phyloP scores from a whole-genome alignment of 768 basidiomycete species.

The Auricularia sp. region DNA sequence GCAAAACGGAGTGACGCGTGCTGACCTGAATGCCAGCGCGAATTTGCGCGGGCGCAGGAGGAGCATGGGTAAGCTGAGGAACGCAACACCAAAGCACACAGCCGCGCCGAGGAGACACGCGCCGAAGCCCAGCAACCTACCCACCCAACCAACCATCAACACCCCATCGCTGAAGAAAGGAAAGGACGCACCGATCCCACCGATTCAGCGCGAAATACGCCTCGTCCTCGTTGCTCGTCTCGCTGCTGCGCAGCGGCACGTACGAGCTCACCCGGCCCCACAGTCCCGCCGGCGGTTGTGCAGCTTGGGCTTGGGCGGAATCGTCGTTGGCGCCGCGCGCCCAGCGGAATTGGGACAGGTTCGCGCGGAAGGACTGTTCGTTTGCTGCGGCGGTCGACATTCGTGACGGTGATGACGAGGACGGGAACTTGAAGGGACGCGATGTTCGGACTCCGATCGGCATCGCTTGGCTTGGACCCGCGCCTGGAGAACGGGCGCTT shows the following conservation, averaged over 20 bases:
- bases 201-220: slow-evolving; percentile 86
- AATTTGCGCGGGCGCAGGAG: slow-evolving; percentile 74
- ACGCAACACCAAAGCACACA: slow-evolving; percentile 88
- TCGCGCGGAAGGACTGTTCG: slow-evolving; percentile 63
- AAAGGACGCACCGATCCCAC: slow-evolving; percentile 90
- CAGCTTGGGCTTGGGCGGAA: too few species aligned
- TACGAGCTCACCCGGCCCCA: slow-evolving; percentile 41
- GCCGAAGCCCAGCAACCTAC: slow-evolving; percentile 80
- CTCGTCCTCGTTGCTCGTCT: slow-evolving; percentile 87
- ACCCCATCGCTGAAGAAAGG: too few species aligned
- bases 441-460: too few species aligned
- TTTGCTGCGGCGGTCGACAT: slow-evolving; percentile 8
- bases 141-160: too few species aligned
- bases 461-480: too few species aligned
- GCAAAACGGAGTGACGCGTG: too few species aligned
- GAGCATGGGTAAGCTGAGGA: slow-evolving; percentile 67
- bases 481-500: too few species aligned
- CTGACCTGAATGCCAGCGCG: slow-evolving; percentile 66
- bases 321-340: slow-evolving; percentile 63
- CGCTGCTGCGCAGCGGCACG: slow-evolving; percentile 73
- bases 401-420: too few species aligned
- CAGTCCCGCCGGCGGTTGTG: too few species aligned
- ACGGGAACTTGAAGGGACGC: too few species aligned
- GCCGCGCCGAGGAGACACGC: slow-evolving; percentile 82
- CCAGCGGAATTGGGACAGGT: slow-evolving; percentile 84